Evolutionary conservation across 2,329 filamentous ascomycete genomes (phyloP), one percentile per base, ranked within the genome.

Genomic region (Shiraia bambusicola): DNA sequence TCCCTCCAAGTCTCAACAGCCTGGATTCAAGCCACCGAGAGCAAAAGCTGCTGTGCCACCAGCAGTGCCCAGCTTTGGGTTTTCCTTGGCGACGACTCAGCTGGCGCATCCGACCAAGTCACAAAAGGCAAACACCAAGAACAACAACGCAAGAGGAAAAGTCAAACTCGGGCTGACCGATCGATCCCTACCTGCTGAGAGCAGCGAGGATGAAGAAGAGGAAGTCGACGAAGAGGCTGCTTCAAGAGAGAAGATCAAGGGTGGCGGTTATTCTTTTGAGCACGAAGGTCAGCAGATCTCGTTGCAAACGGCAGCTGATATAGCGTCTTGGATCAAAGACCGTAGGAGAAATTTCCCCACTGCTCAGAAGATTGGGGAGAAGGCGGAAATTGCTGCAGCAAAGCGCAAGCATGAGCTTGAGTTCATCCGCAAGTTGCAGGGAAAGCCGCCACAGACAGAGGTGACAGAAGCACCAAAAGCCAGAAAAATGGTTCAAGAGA

Each of bases 321-420:
- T 96, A 40, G 79, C 82, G 16, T 80, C 82, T 6, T 97, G 89
- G 82, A 81, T 94, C 49, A 82, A 82, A 35, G 89, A 95, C 66
- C 82, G 92, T 45, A 86, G 79, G 62, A 85, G 82, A 52, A 84
- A 85, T 37, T 97, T 81, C 64, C 92, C 92, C 2, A 96, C 91
- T 2, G 81, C 82, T 64, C 81, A 81, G 45, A 83, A 87, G 40
- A 73, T 83, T 48, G 77, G 81, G 47, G 81, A 81, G 50, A 87
- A 80, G 67, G 79, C 81, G 49, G 76, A 76, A 42, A 76, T 63
- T 40, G 50, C 54, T 6, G 55, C 47, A 1, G 47, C 43, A 15
- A 59, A 52, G 40, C 56, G 63, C 15, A 50, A 39, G 28, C 44
- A 42, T 17, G 63, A 67, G 34, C 38, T 79, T 41, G 74, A 78